Evolutionary conservation across 768 basidiomycete genomes (phyloP).

Genomic region (Pholiota microspora): DNA sequence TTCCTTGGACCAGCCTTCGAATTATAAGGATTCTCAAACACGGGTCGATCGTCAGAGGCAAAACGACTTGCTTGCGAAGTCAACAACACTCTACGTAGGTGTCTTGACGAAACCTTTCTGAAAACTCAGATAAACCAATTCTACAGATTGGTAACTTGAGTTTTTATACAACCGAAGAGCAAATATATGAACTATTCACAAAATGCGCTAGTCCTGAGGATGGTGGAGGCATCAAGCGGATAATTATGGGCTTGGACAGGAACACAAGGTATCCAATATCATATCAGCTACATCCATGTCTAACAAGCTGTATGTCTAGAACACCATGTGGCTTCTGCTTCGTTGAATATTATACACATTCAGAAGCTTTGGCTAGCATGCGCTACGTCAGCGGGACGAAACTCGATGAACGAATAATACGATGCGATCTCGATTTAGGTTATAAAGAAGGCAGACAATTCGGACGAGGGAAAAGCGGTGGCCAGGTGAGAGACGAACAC

Average conservation of each 20-base stretch:
- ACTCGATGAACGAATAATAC: constrained; percentile 96
- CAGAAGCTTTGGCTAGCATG: constrained; percentile 90
- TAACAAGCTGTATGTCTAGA: constrained; percentile 34
- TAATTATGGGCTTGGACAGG: constrained; percentile 93
- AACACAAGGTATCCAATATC: constrained; percentile 64
- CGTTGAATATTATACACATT: constrained; percentile 93
- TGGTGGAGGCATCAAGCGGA: constrained; percentile 87
- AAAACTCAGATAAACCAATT: constrained; percentile 7
- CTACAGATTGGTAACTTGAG: constrained; percentile 84
- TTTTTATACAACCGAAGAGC: constrained; percentile 94
- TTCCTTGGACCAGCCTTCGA: constrained; percentile 89
- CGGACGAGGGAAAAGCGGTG: constrained; percentile 95
- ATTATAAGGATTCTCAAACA: constrained; percentile 93
- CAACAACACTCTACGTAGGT: constrained; percentile 89
- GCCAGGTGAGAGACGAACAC: constrained; percentile 96
- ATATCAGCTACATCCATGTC: background rate
- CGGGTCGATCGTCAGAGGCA: constrained; percentile 78
- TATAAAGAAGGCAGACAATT: constrained; percentile 98
- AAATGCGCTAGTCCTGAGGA: constrained; percentile 88
- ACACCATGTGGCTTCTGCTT: constrained; percentile 96
- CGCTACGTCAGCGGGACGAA: constrained; percentile 97
- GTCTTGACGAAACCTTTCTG: constrained; percentile 5
- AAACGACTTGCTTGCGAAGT: constrained; percentile 76
- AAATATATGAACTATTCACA: constrained; percentile 90
- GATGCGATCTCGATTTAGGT: constrained; percentile 95